phyloP scores from a whole-genome alignment of 1,284 basidiomycete species.

The Rhodotorula mucilaginosa region DNA sequence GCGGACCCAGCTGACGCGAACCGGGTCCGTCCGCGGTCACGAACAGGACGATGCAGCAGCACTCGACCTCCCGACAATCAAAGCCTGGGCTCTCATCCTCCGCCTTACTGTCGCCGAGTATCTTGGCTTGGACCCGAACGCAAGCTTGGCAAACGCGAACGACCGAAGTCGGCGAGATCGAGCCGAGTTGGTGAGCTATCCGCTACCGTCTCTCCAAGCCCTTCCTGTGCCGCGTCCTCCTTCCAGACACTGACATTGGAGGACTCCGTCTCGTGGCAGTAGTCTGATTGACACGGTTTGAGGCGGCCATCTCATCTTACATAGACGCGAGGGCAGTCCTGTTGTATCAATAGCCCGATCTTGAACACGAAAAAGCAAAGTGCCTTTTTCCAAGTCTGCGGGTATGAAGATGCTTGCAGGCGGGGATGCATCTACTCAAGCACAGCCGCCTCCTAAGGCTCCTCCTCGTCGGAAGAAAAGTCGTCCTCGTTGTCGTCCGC shows the following conservation, averaged over 20 bases:
- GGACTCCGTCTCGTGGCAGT: neutral
- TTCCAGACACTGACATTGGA: neutral
- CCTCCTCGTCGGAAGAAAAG: conserved; percentile 19
- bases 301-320: no score
- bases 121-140: conserved; percentile 59
- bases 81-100: conserved; percentile 83
- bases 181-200: conserved; percentile 11
- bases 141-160: neutral
- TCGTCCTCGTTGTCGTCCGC: conserved; percentile 35
- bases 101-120: conserved; percentile 89
- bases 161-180: conserved; percentile 4
- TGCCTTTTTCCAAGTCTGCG: neutral
- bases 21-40: neutral
- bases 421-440: neutral
- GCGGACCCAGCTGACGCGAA: neutral
- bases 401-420: neutral
- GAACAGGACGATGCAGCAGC: conserved; percentile 80
- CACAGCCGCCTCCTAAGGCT: neutral
- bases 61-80: conserved; percentile 79
- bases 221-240: neutral
- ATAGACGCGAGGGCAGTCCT: no score
- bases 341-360: neutral
- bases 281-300: neutral
- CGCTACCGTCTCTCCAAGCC: no score
- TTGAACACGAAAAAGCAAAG: no score